These are phyloP conservation scores for Lanmaoa rubissima DNA, from an alignment of 768 basidiomycete species.

Conservation along the genomic window DNA sequence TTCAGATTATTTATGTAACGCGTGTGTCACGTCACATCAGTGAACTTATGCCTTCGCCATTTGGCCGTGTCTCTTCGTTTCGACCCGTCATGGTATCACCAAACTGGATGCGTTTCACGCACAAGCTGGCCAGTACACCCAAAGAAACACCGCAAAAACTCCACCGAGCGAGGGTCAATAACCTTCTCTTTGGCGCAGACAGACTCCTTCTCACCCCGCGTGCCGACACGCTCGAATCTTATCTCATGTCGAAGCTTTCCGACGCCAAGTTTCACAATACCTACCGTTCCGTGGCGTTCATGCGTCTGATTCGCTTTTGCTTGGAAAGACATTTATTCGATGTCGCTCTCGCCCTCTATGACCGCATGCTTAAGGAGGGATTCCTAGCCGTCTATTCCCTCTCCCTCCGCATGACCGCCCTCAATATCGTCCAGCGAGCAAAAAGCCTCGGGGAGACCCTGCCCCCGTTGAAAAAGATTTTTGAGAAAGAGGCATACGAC, in stretches of 20 bases:
- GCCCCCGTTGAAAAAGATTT: constrained; percentile 9
- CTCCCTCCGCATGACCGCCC: constrained; percentile 41
- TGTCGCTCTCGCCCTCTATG: constrained; percentile 41
- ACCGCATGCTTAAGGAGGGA: constrained; percentile 41
- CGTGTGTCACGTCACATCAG: constrained; percentile 17
- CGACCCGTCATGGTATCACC: constrained; percentile 1
- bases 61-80: constrained; percentile 8
- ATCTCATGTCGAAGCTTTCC: constrained; percentile 24
- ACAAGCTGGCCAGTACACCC: background rate
- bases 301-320: constrained; percentile 40
- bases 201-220: constrained; percentile 24
- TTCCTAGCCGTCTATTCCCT: constrained; percentile 38
- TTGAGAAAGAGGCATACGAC: constrained; percentile 18
- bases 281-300: constrained; percentile 34
- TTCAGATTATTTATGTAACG: background rate
- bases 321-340: constrained; percentile 37
- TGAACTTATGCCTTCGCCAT: background rate
- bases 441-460: background rate
- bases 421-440: constrained; percentile 23
- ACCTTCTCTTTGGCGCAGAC: constrained; percentile 27
- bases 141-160: constrained; percentile 13
- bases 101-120: constrained; percentile 1
- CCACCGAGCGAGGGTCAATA: constrained; percentile 25
- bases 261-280: constrained; percentile 28
- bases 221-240: constrained; percentile 19